Conservation (phyloP, 2,329 filamentous ascomycete species). For the Clonostachys byssicola region DNA sequence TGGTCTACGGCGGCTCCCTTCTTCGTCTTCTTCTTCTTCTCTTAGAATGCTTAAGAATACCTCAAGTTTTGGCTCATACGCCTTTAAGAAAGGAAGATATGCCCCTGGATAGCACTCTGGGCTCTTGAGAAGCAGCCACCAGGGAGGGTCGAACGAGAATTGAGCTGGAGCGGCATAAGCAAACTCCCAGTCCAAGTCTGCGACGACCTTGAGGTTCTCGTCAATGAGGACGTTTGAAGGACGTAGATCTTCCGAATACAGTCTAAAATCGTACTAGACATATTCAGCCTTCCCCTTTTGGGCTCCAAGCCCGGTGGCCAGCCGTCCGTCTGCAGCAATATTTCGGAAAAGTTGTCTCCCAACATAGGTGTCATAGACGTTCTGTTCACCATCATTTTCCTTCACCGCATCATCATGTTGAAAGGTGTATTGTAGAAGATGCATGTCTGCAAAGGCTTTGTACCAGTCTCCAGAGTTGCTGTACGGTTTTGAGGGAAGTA, state of each 20-base stretch:
- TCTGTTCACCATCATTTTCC: conserved; percentile 10
- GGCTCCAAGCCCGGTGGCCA: neutral
- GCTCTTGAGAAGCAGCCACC: conserved; percentile 27
- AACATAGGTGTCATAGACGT: conserved; percentile 22
- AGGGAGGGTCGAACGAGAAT: conserved; percentile 28
- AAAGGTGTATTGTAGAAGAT: conserved; percentile 26
- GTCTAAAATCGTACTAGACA: conserved; percentile 4
- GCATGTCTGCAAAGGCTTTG: conserved; percentile 23
- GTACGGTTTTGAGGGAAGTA: conserved; percentile 18
- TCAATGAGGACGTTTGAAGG: conserved; percentile 24
- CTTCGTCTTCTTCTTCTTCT: conserved; percentile 19
- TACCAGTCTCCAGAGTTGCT: conserved; percentile 22
- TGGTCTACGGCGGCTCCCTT: conserved; percentile 8
- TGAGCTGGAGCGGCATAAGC: conserved; percentile 19
- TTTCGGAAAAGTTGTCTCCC: conserved; percentile 24
- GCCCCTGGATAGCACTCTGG: conserved; percentile 23
- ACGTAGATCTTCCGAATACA: conserved; percentile 20
- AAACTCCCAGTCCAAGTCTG: conserved; percentile 36
- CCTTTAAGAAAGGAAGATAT: conserved; percentile 17
- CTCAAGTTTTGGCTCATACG: conserved; percentile 21
- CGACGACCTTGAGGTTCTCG: conserved; percentile 15
- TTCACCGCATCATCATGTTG: conserved; percentile 30
- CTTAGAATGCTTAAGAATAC: conserved; percentile 26
- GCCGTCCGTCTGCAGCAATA: conserved; percentile 10
- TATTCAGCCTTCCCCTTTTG: neutral